phyloP scores from a whole-genome alignment of 2,329 filamentous ascomycete genomes.

The Leptographium wingfieldii region DNA sequence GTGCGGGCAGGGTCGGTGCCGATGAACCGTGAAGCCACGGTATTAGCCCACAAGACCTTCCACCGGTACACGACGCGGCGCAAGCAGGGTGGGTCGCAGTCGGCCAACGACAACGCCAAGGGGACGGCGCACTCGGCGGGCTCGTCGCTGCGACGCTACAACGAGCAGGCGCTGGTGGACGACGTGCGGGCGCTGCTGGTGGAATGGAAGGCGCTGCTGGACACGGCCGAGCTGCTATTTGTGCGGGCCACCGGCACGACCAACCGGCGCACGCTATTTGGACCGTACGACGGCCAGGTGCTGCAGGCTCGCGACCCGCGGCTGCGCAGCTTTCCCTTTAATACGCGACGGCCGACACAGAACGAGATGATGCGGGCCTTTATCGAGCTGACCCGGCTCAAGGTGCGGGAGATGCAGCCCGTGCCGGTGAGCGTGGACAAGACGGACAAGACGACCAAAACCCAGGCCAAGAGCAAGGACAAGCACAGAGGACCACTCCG shows the following conservation, averaged over 20 bases:
- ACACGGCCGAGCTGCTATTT: conserved; percentile 75
- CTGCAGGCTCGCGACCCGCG: conserved; percentile 66
- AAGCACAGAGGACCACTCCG: conserved; percentile 21
- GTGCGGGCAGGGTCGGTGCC: conserved; percentile 56
- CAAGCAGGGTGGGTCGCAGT: conserved; percentile 93
- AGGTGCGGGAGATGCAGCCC: conserved; percentile 39
- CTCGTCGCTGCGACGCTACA: conserved; percentile 79
- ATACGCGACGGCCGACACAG: conserved; percentile 80
- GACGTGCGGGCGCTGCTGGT: conserved; percentile 71
- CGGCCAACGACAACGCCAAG: conserved; percentile 87
- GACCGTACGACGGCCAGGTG: conserved; percentile 81
- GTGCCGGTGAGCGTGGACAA: conserved; percentile 11
- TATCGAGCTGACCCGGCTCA: conserved; percentile 82
- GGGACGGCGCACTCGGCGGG: conserved; percentile 90
- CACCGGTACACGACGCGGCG: conserved; percentile 92
- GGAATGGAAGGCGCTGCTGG: conserved; percentile 79
- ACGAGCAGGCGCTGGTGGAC: conserved; percentile 79
- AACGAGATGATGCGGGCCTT: conserved; percentile 91
- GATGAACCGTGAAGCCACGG: conserved; percentile 72
- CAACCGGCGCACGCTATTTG: conserved; percentile 78
- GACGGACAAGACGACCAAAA: conserved; percentile 20
- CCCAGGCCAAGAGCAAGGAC: conserved; percentile 28
- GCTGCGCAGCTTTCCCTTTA: conserved; percentile 84
- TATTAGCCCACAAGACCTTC: conserved; percentile 93
- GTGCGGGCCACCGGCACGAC: conserved; percentile 78